A percentile compares a stretch with the other conserved stretches of the same genome.
Evolutionary conservation across 495 filamentous ascomycete genomes (phyloP).

Genomic region (Schizothecium vesticola): DNA sequence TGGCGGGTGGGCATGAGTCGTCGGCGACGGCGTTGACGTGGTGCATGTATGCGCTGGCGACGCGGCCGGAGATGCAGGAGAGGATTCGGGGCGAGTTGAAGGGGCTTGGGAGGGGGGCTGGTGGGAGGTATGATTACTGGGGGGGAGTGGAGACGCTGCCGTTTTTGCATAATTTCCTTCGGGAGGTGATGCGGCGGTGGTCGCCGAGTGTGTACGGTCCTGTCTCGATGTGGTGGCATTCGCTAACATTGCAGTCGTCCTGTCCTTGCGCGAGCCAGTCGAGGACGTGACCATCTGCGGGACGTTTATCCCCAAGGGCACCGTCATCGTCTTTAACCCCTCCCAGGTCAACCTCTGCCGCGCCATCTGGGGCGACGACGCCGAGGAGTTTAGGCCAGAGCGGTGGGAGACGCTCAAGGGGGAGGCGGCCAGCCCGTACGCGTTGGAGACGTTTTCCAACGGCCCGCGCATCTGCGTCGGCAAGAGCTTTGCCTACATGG

Average conservation of each 20-base stretch:
- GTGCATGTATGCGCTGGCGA: not conserved
- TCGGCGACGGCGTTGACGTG: not conserved
- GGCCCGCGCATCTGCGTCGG: conserved; percentile 28
- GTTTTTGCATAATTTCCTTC: conserved; percentile 71
- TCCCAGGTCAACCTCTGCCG: conserved; percentile 77
- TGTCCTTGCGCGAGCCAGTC: not conserved
- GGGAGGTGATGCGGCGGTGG: conserved; percentile 83
- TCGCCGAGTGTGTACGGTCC: conserved; percentile 76
- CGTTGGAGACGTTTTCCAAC: conserved; percentile 16
- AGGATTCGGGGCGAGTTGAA: conserved; percentile 26
- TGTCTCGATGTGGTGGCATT: conserved; percentile 54
- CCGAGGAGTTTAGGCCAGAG: conserved; percentile 68
- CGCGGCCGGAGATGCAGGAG: conserved; percentile 14
- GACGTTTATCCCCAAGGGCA: conserved; percentile 62
- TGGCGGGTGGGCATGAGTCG: conserved; percentile 2
- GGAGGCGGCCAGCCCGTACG: conserved; percentile 18
- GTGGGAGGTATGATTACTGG: not conserved
- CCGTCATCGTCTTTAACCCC: conserved; percentile 67
- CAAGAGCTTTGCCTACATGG: conserved; percentile 23
- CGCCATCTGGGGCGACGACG: conserved; percentile 74
- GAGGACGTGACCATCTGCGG: conserved; percentile 29
- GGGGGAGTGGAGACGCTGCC: conserved; percentile 57
- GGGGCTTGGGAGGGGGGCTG: not conserved
- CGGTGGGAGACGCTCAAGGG: conserved; percentile 52
- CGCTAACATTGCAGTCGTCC: not conserved